Conservation (phyloP, 2,329 filamentous ascomycete genomes). For the Claviceps fusiformis region DNA sequence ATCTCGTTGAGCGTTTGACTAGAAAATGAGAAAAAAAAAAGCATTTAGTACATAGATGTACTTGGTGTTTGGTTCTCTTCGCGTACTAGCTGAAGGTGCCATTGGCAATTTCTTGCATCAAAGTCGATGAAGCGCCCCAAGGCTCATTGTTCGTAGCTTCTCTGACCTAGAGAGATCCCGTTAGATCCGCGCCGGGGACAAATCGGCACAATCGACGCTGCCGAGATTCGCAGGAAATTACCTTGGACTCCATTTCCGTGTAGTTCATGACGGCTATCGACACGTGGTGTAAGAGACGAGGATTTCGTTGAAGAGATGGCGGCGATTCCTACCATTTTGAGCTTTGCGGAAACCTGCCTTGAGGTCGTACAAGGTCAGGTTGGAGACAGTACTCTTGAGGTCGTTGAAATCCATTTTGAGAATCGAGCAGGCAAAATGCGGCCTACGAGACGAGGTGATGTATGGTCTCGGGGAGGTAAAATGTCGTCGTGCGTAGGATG, state of each 20-base stretch:
- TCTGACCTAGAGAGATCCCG: slow-evolving; percentile 49
- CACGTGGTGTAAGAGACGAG: slow-evolving; percentile 14
- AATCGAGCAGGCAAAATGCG: neutral
- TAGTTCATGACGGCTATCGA: slow-evolving; percentile 89
- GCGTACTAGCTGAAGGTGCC: slow-evolving; percentile 94
- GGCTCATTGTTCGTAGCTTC: slow-evolving; percentile 99
- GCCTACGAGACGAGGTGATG: neutral
- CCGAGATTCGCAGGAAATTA: slow-evolving; percentile 15
- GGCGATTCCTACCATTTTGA: slow-evolving; percentile 63
- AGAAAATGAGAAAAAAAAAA: slow-evolving; percentile 1
- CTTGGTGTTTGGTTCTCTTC: slow-evolving; percentile 7
- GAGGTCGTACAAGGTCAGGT: slow-evolving; percentile 86
- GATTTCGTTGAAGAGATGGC: neutral
- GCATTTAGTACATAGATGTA: neutral
- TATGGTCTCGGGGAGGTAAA: neutral
- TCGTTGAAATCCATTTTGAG: slow-evolving; percentile 69
- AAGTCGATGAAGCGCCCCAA: slow-evolving; percentile 72
- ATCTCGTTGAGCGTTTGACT: slow-evolving; percentile 97
- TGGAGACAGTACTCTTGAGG: slow-evolving; percentile 76
- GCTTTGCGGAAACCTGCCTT: slow-evolving; percentile 92
- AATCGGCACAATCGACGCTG: neutral
- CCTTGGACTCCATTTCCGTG: slow-evolving; percentile 77
- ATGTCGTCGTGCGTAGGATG: neutral
- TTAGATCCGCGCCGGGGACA: slow-evolving; percentile 3
- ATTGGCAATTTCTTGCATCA: slow-evolving; percentile 97